These are phyloP conservation scores for Loxodes magnus DNA, from an alignment of 73 alveolate species.

Conservation along the genomic window DNA sequence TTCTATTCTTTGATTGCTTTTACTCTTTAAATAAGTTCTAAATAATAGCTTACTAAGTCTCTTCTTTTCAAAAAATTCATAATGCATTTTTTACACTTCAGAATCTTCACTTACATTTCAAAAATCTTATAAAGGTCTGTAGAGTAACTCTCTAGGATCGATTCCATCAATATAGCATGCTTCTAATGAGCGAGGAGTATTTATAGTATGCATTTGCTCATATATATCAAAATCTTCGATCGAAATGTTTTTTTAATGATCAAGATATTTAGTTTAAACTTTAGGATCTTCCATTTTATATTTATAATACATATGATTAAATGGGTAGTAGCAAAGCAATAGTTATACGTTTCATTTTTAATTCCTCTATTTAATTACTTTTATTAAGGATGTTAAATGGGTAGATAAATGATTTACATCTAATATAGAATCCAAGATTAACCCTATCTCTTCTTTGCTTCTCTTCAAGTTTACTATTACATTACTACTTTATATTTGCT, in stretches of 20 bases:
- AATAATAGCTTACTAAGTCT: neutral
- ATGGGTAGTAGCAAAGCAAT: too few species aligned
- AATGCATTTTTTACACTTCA: neutral
- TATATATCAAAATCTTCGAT: neutral
- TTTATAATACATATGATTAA: too few species aligned
- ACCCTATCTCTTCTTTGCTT: too few species aligned
- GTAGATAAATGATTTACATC: too few species aligned
- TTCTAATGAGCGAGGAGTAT: conserved; percentile 13
- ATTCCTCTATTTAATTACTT: too few species aligned
- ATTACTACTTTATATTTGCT: too few species aligned
- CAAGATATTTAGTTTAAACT: too few species aligned
- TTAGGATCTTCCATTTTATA: too few species aligned
- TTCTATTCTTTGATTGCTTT: neutral
- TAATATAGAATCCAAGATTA: too few species aligned
- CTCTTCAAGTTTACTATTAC: too few species aligned
- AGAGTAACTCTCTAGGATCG: conserved; percentile 12
- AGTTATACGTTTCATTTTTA: too few species aligned
- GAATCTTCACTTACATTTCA: neutral
- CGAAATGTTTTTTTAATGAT: neutral
- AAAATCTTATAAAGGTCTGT: neutral
- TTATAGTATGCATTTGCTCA: neutral
- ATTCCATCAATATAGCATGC: conserved; percentile 10
- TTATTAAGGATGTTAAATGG: too few species aligned
- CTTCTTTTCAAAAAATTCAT: conserved; percentile 1
- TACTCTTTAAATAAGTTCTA: neutral